Evolutionary conservation across 2,329 filamentous ascomycete genomes (phyloP).

Genomic region (Phyllosticta citrichinensis): DNA sequence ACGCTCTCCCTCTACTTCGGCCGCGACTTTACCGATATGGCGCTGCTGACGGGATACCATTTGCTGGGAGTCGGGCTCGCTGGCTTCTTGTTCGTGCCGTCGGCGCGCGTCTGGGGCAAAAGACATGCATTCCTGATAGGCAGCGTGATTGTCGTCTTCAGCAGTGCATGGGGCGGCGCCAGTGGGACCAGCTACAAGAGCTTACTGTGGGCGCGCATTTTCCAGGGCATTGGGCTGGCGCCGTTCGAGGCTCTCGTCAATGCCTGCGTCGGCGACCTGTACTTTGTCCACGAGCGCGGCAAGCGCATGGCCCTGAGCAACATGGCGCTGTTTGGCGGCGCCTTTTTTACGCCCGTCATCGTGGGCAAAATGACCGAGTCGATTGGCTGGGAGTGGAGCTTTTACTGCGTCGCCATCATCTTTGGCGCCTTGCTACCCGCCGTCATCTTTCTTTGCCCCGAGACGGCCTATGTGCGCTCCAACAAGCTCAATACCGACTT

Average conservation of each 20-base stretch:
- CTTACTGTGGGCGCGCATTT: slow-evolving; percentile 66
- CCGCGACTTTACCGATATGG: slow-evolving; percentile 61
- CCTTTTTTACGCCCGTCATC: slow-evolving; percentile 76
- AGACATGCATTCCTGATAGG: slow-evolving; percentile 78
- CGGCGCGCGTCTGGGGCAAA: slow-evolving; percentile 85
- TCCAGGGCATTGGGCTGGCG: slow-evolving; percentile 78
- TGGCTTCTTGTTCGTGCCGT: slow-evolving; percentile 78
- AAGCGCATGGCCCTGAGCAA: slow-evolving; percentile 77
- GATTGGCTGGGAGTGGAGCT: slow-evolving; percentile 78
- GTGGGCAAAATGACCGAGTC: slow-evolving; percentile 73
- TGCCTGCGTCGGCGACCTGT: slow-evolving; percentile 79
- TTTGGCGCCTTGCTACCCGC: slow-evolving; percentile 58
- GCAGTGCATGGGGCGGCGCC: slow-evolving; percentile 68
- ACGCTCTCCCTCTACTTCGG: slow-evolving; percentile 60
- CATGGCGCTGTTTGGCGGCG: slow-evolving; percentile 59
- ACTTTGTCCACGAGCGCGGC: slow-evolving; percentile 78
- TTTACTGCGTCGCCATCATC: slow-evolving; percentile 83
- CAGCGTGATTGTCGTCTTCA: slow-evolving; percentile 60
- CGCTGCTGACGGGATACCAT: slow-evolving; percentile 78
- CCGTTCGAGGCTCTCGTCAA: slow-evolving; percentile 89
- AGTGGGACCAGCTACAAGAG: slow-evolving; percentile 58
- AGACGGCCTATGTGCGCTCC: slow-evolving; percentile 68
- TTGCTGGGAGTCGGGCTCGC: slow-evolving; percentile 72
- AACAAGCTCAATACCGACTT: slow-evolving; percentile 45
- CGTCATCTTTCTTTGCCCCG: slow-evolving; percentile 70